These are phyloP conservation scores for Royoungia palumana DNA, from an alignment of 768 basidiomycete genomes.

Conservation along the genomic window DNA sequence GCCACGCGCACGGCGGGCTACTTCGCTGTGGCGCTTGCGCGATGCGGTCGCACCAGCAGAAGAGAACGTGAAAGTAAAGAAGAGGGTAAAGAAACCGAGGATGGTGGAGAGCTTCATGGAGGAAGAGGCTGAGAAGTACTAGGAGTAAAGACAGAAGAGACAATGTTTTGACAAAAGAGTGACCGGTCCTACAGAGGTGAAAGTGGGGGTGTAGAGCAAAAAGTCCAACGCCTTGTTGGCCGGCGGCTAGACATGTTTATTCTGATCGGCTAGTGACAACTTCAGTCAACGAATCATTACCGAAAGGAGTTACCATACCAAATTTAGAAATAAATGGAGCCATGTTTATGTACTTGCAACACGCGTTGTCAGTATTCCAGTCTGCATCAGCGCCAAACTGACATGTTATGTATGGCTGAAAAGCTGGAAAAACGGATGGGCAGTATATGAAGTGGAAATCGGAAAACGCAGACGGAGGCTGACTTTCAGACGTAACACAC, in stretches of 20 bases:
- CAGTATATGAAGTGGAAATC: no score
- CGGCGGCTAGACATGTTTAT: constrained; percentile 12
- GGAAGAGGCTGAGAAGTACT: neutral
- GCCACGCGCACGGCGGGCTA: constrained; percentile 44
- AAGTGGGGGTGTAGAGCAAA: constrained; percentile 2
- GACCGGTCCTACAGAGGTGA: constrained; percentile 12
- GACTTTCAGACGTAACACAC: no score
- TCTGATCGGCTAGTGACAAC: constrained; percentile 17
- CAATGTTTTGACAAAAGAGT: constrained; percentile 17
- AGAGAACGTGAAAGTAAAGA: constrained; percentile 33
- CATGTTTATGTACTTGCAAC: neutral
- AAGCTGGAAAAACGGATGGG: no score
- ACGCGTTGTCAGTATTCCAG: no score
- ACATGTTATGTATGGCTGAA: constrained; percentile 9
- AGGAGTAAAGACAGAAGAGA: neutral
- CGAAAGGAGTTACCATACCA: neutral
- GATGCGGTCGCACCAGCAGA: constrained; percentile 30
- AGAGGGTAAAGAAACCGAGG: constrained; percentile 35
- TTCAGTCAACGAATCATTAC: neutral
- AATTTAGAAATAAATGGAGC: neutral
- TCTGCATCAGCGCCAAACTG: constrained; percentile 4
- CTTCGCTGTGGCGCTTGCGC: constrained; percentile 40
- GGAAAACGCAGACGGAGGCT: no score
- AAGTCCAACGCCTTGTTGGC: neutral
- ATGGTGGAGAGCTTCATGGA: constrained; percentile 28